These are phyloP conservation scores for Globisporangium iwayamae DNA, from an alignment of 352 stramenopile species.

Conservation along the genomic window DNA sequence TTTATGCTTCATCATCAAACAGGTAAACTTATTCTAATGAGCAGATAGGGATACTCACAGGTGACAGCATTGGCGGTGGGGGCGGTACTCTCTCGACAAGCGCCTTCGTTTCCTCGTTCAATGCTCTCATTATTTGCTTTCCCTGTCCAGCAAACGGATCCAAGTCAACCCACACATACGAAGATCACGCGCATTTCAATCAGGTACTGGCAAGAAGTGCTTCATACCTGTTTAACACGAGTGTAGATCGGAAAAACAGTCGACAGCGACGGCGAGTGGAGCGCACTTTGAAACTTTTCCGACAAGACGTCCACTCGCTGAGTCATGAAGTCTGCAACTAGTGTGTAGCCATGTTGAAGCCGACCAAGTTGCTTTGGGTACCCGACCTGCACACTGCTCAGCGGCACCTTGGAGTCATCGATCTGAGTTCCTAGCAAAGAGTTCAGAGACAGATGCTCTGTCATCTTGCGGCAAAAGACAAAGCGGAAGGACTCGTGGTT, in stretches of 20 bases:
- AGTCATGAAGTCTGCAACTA: constrained; percentile 30
- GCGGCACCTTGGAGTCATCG: not conserved
- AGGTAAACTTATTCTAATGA: not conserved
- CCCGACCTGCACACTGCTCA: constrained; percentile 28
- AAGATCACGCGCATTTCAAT: not conserved
- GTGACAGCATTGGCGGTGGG: constrained; percentile 23
- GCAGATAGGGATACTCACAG: constrained; percentile 16
- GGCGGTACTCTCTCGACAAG: constrained; percentile 26
- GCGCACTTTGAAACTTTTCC: constrained; percentile 24
- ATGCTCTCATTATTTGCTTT: constrained; percentile 32
- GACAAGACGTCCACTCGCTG: constrained; percentile 27
- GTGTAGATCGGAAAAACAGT: constrained; percentile 44
- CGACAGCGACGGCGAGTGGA: constrained; percentile 31
- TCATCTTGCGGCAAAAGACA: constrained; percentile 52
- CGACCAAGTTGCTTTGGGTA: constrained; percentile 32
- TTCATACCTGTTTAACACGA: constrained; percentile 43
- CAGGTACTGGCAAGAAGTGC: too few species aligned
- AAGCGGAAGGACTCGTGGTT: constrained; percentile 32
- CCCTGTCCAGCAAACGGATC: constrained; percentile 20
- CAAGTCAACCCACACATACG: not conserved
- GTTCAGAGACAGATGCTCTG: constrained; percentile 33
- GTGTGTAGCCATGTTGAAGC: constrained; percentile 30
- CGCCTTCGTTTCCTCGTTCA: constrained; percentile 33
- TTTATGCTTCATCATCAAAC: not conserved
- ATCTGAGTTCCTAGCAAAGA: not conserved